A percentile compares a stretch with the other conserved stretches of the same genome.
Conservation (phyloP, 75 land plant genomes). For the Pinus albicaulis region DNA sequence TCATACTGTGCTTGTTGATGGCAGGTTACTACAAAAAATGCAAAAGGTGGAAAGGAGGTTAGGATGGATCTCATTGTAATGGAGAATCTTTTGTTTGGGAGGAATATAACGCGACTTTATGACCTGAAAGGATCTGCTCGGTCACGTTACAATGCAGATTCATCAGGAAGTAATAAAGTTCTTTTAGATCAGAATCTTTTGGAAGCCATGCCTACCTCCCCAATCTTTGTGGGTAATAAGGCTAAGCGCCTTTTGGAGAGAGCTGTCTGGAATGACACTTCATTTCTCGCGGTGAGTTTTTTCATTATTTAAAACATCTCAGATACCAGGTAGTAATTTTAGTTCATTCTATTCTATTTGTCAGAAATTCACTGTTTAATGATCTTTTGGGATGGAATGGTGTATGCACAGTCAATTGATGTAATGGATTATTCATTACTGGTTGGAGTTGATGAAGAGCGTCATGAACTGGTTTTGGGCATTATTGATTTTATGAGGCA, state of each 20-base stretch:
- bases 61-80: constrained; percentile 87
- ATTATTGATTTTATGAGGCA: constrained; percentile 84
- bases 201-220: constrained; percentile 75
- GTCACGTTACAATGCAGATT: constrained; percentile 59
- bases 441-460: constrained; percentile 81
- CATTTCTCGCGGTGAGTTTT: constrained; percentile 80
- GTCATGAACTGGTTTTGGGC: constrained; percentile 79
- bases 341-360: neutral
- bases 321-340: neutral
- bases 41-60: constrained; percentile 72
- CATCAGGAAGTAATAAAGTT: constrained; percentile 68
- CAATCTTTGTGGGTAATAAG: constrained; percentile 72
- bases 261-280: constrained; percentile 95
- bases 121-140: constrained; percentile 91
- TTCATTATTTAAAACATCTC: constrained; percentile 66
- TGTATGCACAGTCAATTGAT: constrained; percentile 65
- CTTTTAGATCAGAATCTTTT: constrained; percentile 89
- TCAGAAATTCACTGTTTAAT: neutral
- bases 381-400: neutral
- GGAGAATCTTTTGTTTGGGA: constrained; percentile 90
- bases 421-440: constrained; percentile 99
- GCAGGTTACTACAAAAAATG: constrained; percentile 67
- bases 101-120: constrained; percentile 61
- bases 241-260: constrained; percentile 75
- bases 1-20: neutral